phyloP scores from a whole-genome alignment of 2,329 filamentous ascomycete species.

The Ascochyta clinopodiicola region DNA sequence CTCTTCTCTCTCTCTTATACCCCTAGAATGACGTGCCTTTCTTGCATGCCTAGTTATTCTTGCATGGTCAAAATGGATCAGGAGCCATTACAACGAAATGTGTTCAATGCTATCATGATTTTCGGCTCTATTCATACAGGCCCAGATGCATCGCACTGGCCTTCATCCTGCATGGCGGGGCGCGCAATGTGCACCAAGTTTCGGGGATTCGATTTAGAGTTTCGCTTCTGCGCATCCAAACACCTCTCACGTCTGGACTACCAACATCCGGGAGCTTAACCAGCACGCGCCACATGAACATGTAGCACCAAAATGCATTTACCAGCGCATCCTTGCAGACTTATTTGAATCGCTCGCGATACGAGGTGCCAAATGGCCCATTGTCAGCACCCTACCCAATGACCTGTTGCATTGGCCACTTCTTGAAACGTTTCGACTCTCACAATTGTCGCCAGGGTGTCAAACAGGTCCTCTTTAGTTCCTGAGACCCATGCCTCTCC shows the following conservation, averaged over 20 bases:
- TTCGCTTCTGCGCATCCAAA: slow-evolving; percentile 14
- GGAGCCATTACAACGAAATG: neutral
- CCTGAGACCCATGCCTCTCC: neutral
- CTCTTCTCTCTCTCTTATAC: neutral
- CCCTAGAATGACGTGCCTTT: too few species aligned
- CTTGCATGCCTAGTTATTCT: too few species aligned
- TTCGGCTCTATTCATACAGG: neutral
- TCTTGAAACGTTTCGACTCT: slow-evolving; percentile 12
- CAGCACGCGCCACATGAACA: neutral
- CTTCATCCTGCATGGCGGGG: neutral
- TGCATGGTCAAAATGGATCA: neutral
- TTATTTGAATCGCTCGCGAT: neutral
- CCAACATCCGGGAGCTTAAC: slow-evolving; percentile 1
- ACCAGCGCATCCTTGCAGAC: neutral
- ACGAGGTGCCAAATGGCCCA: neutral
- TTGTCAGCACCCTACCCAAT: neutral
- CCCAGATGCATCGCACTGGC: neutral
- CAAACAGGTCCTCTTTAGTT: neutral
- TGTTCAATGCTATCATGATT: neutral
- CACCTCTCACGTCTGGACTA: slow-evolving; percentile 4
- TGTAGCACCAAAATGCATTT: neutral
- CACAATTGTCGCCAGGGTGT: slow-evolving; percentile 12
- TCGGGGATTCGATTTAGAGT: slow-evolving; percentile 3
- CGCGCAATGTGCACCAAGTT: neutral
- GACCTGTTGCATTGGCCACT: neutral